phyloP scores from a whole-genome alignment of 139 green algal species.

The Chlamydomonas schloesseri region DNA sequence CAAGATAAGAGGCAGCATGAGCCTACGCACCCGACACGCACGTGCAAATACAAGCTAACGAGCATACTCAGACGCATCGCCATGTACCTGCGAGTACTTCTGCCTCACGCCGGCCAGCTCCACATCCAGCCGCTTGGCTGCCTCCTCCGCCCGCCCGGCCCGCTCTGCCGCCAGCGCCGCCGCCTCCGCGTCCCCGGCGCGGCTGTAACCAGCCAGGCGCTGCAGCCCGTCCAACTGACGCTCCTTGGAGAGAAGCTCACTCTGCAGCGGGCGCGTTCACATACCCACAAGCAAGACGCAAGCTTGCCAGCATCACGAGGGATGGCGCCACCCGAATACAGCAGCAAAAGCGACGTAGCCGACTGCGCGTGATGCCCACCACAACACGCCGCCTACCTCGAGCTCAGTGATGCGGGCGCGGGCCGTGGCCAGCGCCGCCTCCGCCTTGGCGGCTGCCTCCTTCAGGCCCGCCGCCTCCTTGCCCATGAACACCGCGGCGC shows the following conservation, averaged over 20 bases:
- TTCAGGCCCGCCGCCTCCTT: neutral
- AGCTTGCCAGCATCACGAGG: too few relatives aligned
- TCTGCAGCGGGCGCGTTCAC: too few relatives aligned
- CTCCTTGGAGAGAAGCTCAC: conserved; percentile 35
- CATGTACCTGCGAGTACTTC: conserved; percentile 12
- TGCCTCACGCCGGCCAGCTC: conserved; percentile 19
- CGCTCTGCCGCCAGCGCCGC: conserved; percentile 13
- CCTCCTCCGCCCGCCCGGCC: conserved; percentile 36
- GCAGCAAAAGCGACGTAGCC: too few relatives aligned
- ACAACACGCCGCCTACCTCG: conserved; percentile 1
- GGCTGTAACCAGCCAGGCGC: conserved; percentile 3
- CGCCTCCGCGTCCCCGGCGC: conserved; percentile 19
- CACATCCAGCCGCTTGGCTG: conserved; percentile 29
- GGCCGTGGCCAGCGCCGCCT: neutral
- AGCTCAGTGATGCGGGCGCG: conserved; percentile 21
- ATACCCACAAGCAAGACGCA: too few relatives aligned
- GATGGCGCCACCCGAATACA: too few relatives aligned
- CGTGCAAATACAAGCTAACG: too few relatives aligned
- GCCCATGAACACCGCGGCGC: neutral
- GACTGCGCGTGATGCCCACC: too few relatives aligned
- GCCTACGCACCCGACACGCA: too few relatives aligned
- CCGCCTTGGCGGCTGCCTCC: neutral
- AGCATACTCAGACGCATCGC: too few relatives aligned
- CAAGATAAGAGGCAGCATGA: too few relatives aligned
- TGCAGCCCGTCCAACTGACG: conserved; percentile 14